Evolutionary conservation across 192 early-diverging fungal genomes (phyloP), one percentile per base, ranked within the genome.

Genomic region (Glomus cerebriforme): DNA sequence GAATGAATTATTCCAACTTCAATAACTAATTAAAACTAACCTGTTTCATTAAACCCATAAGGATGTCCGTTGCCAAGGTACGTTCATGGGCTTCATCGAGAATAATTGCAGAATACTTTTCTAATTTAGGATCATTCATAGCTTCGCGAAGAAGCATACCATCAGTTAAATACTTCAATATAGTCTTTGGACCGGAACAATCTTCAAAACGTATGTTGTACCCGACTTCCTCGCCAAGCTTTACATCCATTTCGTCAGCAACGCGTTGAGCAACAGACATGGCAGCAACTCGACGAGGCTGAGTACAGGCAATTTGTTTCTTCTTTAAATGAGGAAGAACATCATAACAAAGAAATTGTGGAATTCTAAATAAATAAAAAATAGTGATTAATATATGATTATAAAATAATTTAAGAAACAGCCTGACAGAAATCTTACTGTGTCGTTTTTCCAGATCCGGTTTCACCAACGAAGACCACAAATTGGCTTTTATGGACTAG

Each of bases 141-240:
- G 97, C 97, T 84, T 99, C 97, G 66, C 97, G 92, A 45, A 99
- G 83, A 35, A 99, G 88, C 97, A 99, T 98, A 95, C 98, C 98
- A 85, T 99, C 97, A 1, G 98, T 99, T 88, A 97, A 80, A 67
- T 86, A 86, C 87, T 98, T 98, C 32, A 99, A 88, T 27, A 94
- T 83, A 1, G 97, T 99, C 22, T 86, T 90, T 12, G 86, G 79
- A 9, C 92, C 92, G 2, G 97, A 98, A 82, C 92, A 91, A 83
- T 98, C 96, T 84, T 99, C 97, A 79, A 99, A 99, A 88, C 98
- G 94, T 81, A 99, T 99, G 79, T 91, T 93, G 86, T 99, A 99
- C 69, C 98, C 98, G 31, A 99, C 98, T 83, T 98, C 94, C 59
- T 94, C 89, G 29, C 98, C 97, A n/a, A 99, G 87, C 54, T 87